Base-by-base conservation (phyloP, 2,329 filamentous ascomycete species). In the Fusarium paranaense region DNA sequence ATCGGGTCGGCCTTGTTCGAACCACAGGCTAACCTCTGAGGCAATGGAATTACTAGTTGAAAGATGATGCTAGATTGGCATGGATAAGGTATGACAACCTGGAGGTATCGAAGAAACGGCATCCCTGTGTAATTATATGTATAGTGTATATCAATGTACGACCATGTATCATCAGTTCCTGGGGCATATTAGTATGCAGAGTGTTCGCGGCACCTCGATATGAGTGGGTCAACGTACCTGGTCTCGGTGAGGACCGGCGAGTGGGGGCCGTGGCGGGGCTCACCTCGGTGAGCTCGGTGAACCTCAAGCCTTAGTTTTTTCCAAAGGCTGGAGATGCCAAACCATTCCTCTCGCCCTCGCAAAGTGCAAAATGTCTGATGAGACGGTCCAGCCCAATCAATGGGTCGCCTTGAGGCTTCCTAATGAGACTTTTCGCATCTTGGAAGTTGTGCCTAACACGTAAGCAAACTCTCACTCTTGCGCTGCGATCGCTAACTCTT, bases 381-480 rank as follows among this genome's bases (percentile, higher is more conserved):
- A 81, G 56, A 75, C 74, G 22, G 80, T 84, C 11, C 85, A 89
- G 76, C 88, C 90, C 71, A 86, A 91, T 80, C 85, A 87, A 66
- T 92, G 90, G 90, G 87, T 90, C 10, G 88, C 86, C 54, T 81
- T 92, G 56, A 86, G 87, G 79, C 85, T 92, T 11, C 89, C 90
- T 7, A 91, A 90, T 18, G 90, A 89, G 50, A 87, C 84, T 47
- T 83, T 89, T 42, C 87, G 88, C 67, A 85, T 91, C 20, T 82
- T 92, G 5, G 89, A 91, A 79, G 83, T 90, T 20, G 78, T 84
- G 4, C 90, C 90, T 18, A 90, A 92, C 78, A 91, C 90, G 90
- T 92, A 82, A 72, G 81, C 72, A 56, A 62, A 59, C 65, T 22
- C 50, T 52, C 56, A 20, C 33, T 59, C 22, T 54, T 67, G 66